Evolutionary conservation across 495 filamentous ascomycete species (phyloP).

Genomic region (Podospora sp.): DNA sequence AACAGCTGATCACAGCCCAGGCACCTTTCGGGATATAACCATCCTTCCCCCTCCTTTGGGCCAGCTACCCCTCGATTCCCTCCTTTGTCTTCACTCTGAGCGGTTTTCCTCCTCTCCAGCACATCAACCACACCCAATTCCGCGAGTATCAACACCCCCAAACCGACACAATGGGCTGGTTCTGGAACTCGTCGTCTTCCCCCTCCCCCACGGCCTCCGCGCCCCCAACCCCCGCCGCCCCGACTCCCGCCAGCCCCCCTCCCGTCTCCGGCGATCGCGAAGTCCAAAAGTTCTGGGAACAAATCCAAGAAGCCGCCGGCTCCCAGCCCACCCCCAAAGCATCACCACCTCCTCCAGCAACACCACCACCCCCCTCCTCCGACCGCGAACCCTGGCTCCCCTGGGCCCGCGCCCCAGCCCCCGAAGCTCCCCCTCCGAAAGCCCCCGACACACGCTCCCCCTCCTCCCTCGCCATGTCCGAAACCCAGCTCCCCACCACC

Average conservation of each 20-base stretch:
- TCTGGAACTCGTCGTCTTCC: slow-evolving; percentile 44
- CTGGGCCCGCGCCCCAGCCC: slow-evolving; percentile 22
- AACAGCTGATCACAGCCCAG: not conserved
- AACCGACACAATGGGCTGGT: slow-evolving; percentile 53
- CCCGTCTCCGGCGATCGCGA: slow-evolving; percentile 41
- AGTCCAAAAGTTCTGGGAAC: slow-evolving; percentile 45
- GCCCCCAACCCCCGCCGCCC: not conserved
- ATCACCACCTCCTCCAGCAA: slow-evolving; percentile 6
- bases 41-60: slow-evolving; percentile 6
- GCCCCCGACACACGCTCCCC: slow-evolving; percentile 23
- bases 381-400: slow-evolving; percentile 26
- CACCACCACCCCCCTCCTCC: slow-evolving; percentile 3
- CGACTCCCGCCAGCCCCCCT: slow-evolving; percentile 25
- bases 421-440: slow-evolving; percentile 16
- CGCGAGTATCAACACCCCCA: not conserved
- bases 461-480: slow-evolving; percentile 42
- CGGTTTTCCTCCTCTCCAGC: not conserved
- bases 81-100: not conserved
- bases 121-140: slow-evolving; percentile 9
- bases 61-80: slow-evolving; percentile 5
- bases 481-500: slow-evolving; percentile 69
- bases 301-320: slow-evolving; percentile 38
- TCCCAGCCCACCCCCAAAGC: not conserved
- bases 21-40: slow-evolving; percentile 1
- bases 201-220: slow-evolving; percentile 20